Evolutionary conservation across 78 protist species (phyloP).

Genomic region (Anaeramoeba flamelloides): DNA sequence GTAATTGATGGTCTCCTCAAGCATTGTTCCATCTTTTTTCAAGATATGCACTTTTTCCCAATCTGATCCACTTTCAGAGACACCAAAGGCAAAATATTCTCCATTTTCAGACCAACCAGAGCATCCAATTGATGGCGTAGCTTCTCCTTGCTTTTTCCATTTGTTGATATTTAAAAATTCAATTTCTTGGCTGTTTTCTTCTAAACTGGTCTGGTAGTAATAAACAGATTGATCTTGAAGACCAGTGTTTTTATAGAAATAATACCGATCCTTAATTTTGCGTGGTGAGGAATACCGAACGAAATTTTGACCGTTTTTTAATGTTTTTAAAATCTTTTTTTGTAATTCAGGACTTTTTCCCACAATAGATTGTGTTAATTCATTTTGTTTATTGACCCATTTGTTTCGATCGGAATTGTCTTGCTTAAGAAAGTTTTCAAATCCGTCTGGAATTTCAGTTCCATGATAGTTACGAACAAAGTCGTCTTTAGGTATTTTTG

Average conservation of each 20-base stretch:
- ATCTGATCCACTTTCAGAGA: slow-evolving; percentile 46
- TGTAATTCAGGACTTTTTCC: too few species aligned
- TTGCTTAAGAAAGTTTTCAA: neutral
- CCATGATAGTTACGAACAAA: neutral
- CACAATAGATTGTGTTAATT: too few species aligned
- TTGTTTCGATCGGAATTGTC: neutral
- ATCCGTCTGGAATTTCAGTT: neutral
- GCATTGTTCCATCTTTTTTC: slow-evolving; percentile 1
- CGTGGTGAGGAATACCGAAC: neutral
- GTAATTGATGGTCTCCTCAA: slow-evolving; percentile 46
- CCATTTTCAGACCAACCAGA: slow-evolving; percentile 12
- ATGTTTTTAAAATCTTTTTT: too few species aligned
- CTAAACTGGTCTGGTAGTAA: neutral
- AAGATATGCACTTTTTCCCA: slow-evolving; percentile 45
- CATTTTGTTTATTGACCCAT: neutral
- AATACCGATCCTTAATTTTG: neutral
- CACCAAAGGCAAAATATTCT: slow-evolving; percentile 24
- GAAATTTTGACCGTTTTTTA: too few species aligned
- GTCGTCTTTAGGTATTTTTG: too few species aligned
- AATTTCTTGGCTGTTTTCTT: neutral
- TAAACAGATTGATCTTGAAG: neutral
- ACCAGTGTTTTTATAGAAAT: neutral
- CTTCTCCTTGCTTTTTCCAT: neutral
- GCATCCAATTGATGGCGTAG: neutral
- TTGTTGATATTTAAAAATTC: neutral